Base-by-base conservation (phyloP, 805 yeast genomes). In the Kurtzmaniella cleridarum region DNA sequence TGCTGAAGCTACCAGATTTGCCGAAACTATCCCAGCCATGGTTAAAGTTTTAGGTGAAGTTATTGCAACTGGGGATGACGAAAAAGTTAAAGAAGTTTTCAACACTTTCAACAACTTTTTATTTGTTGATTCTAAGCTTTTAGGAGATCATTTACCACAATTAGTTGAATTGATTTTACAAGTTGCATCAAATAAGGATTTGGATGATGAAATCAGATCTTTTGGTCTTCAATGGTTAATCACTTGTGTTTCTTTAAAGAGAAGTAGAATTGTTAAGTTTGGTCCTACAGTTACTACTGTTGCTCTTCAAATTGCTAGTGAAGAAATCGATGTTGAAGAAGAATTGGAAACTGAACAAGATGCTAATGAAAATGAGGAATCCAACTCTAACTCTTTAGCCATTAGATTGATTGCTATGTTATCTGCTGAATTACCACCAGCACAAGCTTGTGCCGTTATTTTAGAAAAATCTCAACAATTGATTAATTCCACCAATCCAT, bases 341-440 rank as follows among this genome's bases (percentile, higher is more conserved):
- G 91, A 84, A 57, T 72, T 84, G 47, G 78, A 79, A 46, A 81
- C 77, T 43, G 91, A 84, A 53, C 90, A 84, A 46, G 96, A 86
- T 57, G 95, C 89, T 52, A 91, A 86, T 50, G 96, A 89, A 62
- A 89, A 87, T 56, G 96, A 89, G 66, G 98, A 91, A 64, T 84
- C 79, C 54, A 75, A 81, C 40, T 95, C 96, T 41, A 64, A 80
- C 32, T 62, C 83, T 36, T 73, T 88, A 48, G 95, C 95, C 12
- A 73, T 89, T 51, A 78, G 95, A 65, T 69, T 91, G 42, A 61
- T 93, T 39, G 84, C 87, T 38, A 76, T 78, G 54, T 78, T 91
- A 48, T 78, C 98, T 13, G 69, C 81, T 33, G 89, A 83, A 54
- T 72, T 93, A 53, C 96, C 99, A 39, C 96, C 98, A 36, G 77